These are phyloP conservation scores for Phaseolus lunatus DNA, from an alignment of 306 rosid genomes.

Conservation along the genomic window DNA sequence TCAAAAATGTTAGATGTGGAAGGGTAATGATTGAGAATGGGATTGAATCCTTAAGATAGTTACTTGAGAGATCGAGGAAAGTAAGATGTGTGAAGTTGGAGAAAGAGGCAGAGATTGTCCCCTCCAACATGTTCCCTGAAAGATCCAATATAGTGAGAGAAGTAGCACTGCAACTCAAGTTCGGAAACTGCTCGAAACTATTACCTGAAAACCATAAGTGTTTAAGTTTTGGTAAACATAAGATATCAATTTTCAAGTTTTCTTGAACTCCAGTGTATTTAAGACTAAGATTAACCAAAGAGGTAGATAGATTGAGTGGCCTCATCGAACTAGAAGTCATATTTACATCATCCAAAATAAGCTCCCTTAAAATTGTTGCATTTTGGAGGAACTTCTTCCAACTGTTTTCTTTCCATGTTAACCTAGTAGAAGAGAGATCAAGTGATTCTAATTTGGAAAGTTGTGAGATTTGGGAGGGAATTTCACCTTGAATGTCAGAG, in stretches of 20 bases:
- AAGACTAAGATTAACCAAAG: slow-evolving; percentile 32
- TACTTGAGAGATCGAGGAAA: background rate
- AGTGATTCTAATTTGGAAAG: no score
- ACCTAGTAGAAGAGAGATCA: no score
- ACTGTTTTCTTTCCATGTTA: background rate
- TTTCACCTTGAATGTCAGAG: no score
- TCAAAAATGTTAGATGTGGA: no score
- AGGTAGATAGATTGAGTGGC: background rate
- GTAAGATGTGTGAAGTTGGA: no score
- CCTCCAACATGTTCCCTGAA: no score
- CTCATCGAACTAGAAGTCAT: background rate
- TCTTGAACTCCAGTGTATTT: accelerated
- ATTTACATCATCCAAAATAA: background rate
- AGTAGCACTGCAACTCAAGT: background rate
- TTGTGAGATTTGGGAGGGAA: no score
- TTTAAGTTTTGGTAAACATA: slow-evolving; percentile 14
- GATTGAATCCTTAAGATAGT: background rate
- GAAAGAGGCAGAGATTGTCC: no score
- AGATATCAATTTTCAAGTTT: background rate
- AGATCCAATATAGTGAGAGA: no score
- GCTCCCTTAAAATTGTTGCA: background rate
- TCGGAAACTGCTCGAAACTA: background rate
- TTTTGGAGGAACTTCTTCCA: slow-evolving; percentile 2
- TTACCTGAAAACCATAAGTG: no score
- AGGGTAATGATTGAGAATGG: background rate